Evolutionary conservation across 305 asterid species (phyloP).

Genomic region (Fraxinus angustifolia): DNA sequence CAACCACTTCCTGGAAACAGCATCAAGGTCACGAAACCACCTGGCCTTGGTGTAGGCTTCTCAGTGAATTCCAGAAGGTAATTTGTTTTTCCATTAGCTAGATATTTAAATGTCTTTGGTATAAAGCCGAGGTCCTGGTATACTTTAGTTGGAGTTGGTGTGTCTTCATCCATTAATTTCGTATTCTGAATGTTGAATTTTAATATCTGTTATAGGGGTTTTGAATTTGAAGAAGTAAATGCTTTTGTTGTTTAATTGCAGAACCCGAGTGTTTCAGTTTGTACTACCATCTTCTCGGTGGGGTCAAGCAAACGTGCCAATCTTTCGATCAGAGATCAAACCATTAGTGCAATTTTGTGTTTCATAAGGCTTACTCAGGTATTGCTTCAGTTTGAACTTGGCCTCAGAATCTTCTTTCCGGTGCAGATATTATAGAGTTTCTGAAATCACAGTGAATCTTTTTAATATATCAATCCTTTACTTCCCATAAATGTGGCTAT

Average conservation of each 20-base stretch:
- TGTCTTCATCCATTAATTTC: neutral
- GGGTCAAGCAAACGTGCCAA: slow-evolving; percentile 75
- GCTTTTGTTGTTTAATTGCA: slow-evolving; percentile 31
- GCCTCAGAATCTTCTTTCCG: neutral
- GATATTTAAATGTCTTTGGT: neutral
- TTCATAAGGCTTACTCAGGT: slow-evolving; percentile 65
- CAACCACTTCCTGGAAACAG: slow-evolving; percentile 52
- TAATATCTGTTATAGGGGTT: neutral
- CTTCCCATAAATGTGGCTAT: neutral
- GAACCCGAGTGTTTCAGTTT: slow-evolving; percentile 58
- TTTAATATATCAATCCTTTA: neutral
- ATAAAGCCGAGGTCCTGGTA: neutral
- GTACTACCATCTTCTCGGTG: slow-evolving; percentile 49
- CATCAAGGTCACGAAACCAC: slow-evolving; percentile 49
- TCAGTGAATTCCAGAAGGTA: slow-evolving; percentile 65
- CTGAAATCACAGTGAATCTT: neutral
- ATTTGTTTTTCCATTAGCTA: slow-evolving; percentile 8
- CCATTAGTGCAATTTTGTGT: slow-evolving; percentile 49
- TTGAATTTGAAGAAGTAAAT: neutral
- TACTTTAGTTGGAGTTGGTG: neutral
- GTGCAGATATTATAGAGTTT: neutral
- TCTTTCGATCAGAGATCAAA: slow-evolving; percentile 60
- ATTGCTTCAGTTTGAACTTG: slow-evolving; percentile 15
- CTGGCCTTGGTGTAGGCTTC: slow-evolving; percentile 82
- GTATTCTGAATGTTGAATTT: neutral